Evolutionary conservation across 768 basidiomycete genomes (phyloP).

Genomic region (Mycena indigotica): DNA sequence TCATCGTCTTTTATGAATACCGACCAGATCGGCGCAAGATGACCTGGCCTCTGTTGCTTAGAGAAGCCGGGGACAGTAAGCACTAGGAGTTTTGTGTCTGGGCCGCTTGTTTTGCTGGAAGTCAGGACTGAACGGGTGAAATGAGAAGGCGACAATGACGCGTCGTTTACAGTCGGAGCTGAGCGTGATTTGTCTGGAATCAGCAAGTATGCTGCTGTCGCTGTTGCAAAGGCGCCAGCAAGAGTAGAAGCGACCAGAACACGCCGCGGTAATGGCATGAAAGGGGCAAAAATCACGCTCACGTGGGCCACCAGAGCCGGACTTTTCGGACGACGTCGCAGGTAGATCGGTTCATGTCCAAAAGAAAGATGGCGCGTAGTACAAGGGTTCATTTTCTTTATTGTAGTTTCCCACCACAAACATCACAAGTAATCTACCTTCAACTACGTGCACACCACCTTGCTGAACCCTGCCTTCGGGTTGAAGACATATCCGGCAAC

Average conservation of each 20-base stretch:
- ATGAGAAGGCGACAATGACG: slow-evolving; percentile 48
- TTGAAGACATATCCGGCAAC: too few species aligned
- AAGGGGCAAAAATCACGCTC: not conserved
- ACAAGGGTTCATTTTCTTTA: too few species aligned
- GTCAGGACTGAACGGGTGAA: slow-evolving; percentile 65
- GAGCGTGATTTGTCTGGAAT: slow-evolving; percentile 50
- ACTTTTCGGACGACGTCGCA: too few species aligned
- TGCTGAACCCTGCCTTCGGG: too few species aligned
- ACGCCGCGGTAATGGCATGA: slow-evolving; percentile 6
- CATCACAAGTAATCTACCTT: too few species aligned
- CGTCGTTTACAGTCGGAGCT: slow-evolving; percentile 41
- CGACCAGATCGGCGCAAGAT: slow-evolving; percentile 66
- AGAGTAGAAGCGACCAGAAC: slow-evolving; percentile 5
- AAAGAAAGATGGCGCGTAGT: too few species aligned
- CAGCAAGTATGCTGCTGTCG: slow-evolving; percentile 53
- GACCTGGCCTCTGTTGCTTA: slow-evolving; percentile 20
- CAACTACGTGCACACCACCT: too few species aligned
- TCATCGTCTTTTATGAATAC: slow-evolving; percentile 85
- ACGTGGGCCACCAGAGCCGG: too few species aligned
- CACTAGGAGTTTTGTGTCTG: slow-evolving; percentile 65
- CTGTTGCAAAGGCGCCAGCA: slow-evolving; percentile 41
- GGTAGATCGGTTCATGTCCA: too few species aligned
- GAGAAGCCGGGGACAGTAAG: slow-evolving; percentile 55
- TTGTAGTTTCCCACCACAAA: too few species aligned
- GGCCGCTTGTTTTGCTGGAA: slow-evolving; percentile 53